Conservation (phyloP, 2,329 filamentous ascomycete species). For the Didymellaceae sp. region DNA sequence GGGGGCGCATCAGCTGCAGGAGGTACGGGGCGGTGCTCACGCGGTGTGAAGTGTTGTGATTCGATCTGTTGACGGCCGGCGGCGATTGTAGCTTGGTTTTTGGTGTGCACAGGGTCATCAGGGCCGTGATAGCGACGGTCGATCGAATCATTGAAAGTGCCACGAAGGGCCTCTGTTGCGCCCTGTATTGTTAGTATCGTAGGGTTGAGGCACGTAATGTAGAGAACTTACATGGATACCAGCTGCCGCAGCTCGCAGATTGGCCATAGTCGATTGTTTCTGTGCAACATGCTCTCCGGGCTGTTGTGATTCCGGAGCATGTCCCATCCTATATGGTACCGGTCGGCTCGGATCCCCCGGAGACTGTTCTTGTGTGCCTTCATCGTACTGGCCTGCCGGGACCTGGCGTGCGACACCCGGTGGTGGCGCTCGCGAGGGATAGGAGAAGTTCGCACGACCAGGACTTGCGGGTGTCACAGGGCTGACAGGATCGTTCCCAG, state of each 20-base stretch:
- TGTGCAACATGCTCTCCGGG: conserved; percentile 17
- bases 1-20: conserved; percentile 17
- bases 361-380: conserved; percentile 8
- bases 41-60: conserved; percentile 22
- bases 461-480: conserved; percentile 39
- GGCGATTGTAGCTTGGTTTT: conserved; percentile 43
- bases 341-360: conserved; percentile 27
- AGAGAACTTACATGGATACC: conserved; percentile 43
- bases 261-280: conserved; percentile 41
- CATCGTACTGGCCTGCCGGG: conserved; percentile 16
- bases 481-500: conserved; percentile 29
- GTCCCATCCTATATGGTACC: conserved; percentile 30
- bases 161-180: conserved; percentile 45
- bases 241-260: conserved; percentile 43
- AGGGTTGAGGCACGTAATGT: background rate
- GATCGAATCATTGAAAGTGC: conserved; percentile 43
- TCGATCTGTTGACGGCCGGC: conserved; percentile 43
- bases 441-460: conserved; percentile 44
- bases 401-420: conserved; percentile 41
- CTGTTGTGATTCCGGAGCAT: conserved; percentile 17
- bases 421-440: conserved; percentile 42
- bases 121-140: conserved; percentile 37
- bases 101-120: conserved; percentile 37
- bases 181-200: conserved; percentile 31
- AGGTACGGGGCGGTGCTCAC: conserved; percentile 18